Percentiles rank a stretch among this genome's conserved stretches.
These are phyloP conservation scores for Chytriomyces sp. DNA, from an alignment of 192 early-diverging fungal genomes.

Conservation along the genomic window DNA sequence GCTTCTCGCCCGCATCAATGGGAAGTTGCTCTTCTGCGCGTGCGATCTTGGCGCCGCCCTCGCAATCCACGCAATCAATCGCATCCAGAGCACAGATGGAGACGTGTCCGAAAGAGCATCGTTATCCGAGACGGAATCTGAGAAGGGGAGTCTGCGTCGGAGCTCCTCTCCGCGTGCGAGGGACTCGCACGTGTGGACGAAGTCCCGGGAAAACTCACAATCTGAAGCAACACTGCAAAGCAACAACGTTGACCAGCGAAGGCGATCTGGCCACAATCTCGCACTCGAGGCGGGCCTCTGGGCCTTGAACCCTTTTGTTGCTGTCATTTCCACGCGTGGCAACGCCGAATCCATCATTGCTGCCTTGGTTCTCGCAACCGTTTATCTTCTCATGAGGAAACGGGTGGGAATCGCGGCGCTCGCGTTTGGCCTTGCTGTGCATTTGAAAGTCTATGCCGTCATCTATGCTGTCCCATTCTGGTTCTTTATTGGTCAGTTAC, in stretches of 20 bases:
- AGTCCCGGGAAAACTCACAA: neutral
- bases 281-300: conserved; percentile 61
- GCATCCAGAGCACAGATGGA: neutral
- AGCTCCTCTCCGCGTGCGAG: neutral
- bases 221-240: neutral
- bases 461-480: conserved; percentile 89
- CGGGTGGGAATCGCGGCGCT: conserved; percentile 42
- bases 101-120: neutral
- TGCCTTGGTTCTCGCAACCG: conserved; percentile 73
- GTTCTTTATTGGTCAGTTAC: conserved; percentile 36
- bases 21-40: conserved; percentile 89
- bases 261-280: too few species aligned
- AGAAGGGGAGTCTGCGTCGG: neutral
- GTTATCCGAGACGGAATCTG: neutral
- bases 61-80: conserved; percentile 50
- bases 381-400: conserved; percentile 52
- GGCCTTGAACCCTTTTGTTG: conserved; percentile 95
- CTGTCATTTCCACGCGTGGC: conserved; percentile 94
- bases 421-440: conserved; percentile 88
- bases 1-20: conserved; percentile 83
- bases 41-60: conserved; percentile 80
- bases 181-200: too few species aligned
- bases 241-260: too few species aligned
- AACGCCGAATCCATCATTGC: conserved; percentile 89
- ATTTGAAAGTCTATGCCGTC: conserved; percentile 97